Conservation (phyloP, 1,284 basidiomycete species). For the Ganoderma meredithae region DNA sequence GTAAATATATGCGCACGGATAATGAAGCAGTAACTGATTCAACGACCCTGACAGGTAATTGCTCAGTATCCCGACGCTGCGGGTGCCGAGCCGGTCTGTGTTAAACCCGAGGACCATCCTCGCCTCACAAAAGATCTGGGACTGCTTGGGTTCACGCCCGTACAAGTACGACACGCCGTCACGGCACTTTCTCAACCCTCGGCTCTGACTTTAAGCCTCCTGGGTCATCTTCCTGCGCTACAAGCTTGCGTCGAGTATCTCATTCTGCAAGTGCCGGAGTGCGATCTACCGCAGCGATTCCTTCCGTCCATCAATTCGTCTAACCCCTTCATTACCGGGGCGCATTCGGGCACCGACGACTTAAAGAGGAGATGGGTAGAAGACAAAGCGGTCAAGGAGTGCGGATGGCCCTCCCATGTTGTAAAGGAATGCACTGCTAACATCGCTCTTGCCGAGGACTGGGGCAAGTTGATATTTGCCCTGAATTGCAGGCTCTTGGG, state of each 20-base stretch:
- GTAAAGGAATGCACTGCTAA: slow-evolving; percentile 65
- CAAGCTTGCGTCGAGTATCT: slow-evolving; percentile 82
- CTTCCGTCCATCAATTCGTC: slow-evolving; percentile 71
- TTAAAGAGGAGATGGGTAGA: slow-evolving; percentile 84
- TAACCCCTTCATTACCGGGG: slow-evolving; percentile 69
- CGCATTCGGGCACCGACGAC: slow-evolving; percentile 66
- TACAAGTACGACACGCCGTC: slow-evolving; percentile 58
- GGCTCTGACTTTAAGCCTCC: slow-evolving; percentile 56
- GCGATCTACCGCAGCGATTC: slow-evolving; percentile 75
- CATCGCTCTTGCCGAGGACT: slow-evolving; percentile 50
- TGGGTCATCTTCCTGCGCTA: slow-evolving; percentile 56
- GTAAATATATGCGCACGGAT: slow-evolving; percentile 44
- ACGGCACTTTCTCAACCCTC: slow-evolving; percentile 63
- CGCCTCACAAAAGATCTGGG: slow-evolving; percentile 54
- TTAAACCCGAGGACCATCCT: slow-evolving; percentile 55
- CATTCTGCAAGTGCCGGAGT: slow-evolving; percentile 79
- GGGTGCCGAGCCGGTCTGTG: slow-evolving; percentile 51
- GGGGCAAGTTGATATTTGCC: slow-evolving; percentile 57
- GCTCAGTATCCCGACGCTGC: slow-evolving; percentile 60
- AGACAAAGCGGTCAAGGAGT: slow-evolving; percentile 84
- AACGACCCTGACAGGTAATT: slow-evolving; percentile 50
- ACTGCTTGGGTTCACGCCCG: slow-evolving; percentile 62
- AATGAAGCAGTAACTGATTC: slow-evolving; percentile 8
- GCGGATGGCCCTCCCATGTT: slow-evolving; percentile 81
- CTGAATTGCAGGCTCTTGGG: slow-evolving; percentile 60